Percentiles rank a stretch among this genome's conserved stretches.
Evolutionary conservation across 164 flowering plant genomes (phyloP).

Genomic region (Cinnamomum micranthum): DNA sequence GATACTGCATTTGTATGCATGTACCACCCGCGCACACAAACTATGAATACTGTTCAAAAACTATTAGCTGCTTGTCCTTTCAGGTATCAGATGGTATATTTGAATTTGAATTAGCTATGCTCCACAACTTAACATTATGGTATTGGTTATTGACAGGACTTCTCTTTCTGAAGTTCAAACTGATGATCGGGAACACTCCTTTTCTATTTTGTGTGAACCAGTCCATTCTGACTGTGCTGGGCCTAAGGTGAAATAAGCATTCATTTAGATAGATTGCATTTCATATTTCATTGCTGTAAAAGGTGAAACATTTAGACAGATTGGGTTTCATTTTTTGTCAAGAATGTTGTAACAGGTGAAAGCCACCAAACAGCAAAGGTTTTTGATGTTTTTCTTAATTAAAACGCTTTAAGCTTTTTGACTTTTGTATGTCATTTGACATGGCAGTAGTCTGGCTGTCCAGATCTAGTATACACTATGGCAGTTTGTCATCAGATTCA

Average conservation of each 20-base stretch:
- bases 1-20: not conserved
- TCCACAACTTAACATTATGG: no score
- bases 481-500: no score
- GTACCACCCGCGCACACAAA: not conserved
- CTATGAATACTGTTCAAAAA: not conserved
- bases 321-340: no score
- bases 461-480: no score
- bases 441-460: no score
- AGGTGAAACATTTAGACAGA: not conserved
- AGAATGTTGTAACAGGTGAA: conserved; percentile 7
- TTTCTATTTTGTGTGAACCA: conserved; percentile 80
- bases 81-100: not conserved
- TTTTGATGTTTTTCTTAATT: no score
- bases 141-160: conserved; percentile 46
- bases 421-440: no score
- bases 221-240: conserved; percentile 89
- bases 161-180: conserved; percentile 91
- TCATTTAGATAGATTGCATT: not conserved
- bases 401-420: no score
- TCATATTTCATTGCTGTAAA: conserved; percentile 19
- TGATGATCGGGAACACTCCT: conserved; percentile 82
- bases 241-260: conserved; percentile 60
- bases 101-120: no score
- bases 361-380: conserved; percentile 8
- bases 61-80: not conserved